Evolutionary conservation across 768 basidiomycete genomes (phyloP).

Genomic region (Leccinum rimulosum): DNA sequence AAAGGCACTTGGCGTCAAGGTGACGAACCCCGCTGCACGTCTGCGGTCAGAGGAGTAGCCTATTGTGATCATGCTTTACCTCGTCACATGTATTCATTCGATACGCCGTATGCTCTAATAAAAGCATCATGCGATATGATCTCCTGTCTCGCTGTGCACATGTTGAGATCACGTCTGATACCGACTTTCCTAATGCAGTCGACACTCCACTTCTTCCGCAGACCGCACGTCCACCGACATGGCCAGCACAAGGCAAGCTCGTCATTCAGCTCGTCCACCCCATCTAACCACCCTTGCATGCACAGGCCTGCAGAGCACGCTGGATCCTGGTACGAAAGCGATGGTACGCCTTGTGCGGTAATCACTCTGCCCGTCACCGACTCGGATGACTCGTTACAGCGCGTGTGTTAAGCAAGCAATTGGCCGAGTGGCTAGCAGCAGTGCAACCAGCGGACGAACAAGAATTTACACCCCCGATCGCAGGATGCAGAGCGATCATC

Average conservation of each 20-base stretch:
- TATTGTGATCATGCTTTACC: conserved; percentile 35
- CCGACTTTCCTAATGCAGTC: conserved; percentile 28
- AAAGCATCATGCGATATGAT: conserved; percentile 17
- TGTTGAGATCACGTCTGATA: not conserved
- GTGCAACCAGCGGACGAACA: conserved; percentile 48
- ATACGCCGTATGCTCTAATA: conserved; percentile 49
- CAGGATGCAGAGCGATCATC: conserved; percentile 82
- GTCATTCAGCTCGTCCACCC: not conserved
- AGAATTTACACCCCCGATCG: conserved; percentile 63
- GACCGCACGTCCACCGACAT: conserved; percentile 21
- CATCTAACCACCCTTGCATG: not conserved
- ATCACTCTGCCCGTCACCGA: conserved; percentile 12
- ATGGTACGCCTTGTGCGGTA: conserved; percentile 44
- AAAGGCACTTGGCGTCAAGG: conserved; percentile 85
- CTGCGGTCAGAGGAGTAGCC: conserved; percentile 91
- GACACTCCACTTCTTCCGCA: conserved; percentile 15
- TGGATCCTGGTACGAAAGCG: conserved; percentile 82
- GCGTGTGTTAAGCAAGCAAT: conserved; percentile 54
- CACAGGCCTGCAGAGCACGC: conserved; percentile 76
- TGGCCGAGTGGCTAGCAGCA: conserved; percentile 58
- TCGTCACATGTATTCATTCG: conserved; percentile 43
- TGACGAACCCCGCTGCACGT: conserved; percentile 90
- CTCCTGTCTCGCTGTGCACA: not conserved
- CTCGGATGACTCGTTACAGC: conserved; percentile 38
- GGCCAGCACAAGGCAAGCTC: conserved; percentile 28